Evolutionary conservation across 495 filamentous ascomycete genomes (phyloP).

Genomic region (Venustampulla echinocandica): DNA sequence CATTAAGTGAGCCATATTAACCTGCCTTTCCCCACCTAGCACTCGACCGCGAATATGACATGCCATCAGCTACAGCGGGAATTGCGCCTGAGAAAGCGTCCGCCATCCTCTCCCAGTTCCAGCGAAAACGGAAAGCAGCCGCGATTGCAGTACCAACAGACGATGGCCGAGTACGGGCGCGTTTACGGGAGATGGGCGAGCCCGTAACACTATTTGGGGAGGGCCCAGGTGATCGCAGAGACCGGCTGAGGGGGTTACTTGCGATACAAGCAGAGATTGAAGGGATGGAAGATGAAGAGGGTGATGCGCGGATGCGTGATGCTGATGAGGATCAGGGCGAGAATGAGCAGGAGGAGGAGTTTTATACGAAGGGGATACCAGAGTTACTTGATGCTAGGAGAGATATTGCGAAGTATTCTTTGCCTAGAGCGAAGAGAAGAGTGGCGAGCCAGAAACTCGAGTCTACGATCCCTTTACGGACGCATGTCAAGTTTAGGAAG

Average conservation of each 20-base stretch:
- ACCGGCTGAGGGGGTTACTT: conserved; percentile 75
- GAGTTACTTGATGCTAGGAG: conserved; percentile 70
- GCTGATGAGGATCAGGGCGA: conserved; percentile 42
- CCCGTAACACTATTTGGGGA: conserved; percentile 95
- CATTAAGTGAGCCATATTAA: conserved; percentile 4
- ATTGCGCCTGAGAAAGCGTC: conserved; percentile 83
- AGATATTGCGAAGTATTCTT: conserved; percentile 74
- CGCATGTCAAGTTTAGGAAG: conserved; percentile 85
- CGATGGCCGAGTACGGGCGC: conserved; percentile 74
- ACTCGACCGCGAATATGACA: conserved; percentile 76
- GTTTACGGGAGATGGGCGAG: conserved; percentile 75
- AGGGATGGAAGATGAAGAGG: conserved; percentile 44
- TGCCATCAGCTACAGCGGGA: conserved; percentile 62
- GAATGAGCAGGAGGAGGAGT: conserved; percentile 83
- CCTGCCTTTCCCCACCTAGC: conserved; percentile 41
- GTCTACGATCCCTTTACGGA: conserved; percentile 70
- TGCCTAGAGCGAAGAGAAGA: conserved; percentile 71
- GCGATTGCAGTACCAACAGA: conserved; percentile 93
- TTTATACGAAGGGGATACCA: conserved; percentile 75
- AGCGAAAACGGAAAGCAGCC: conserved; percentile 78
- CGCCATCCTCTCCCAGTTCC: conserved; percentile 81
- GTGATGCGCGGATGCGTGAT: conserved; percentile 56
- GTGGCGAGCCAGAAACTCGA: conserved; percentile 71
- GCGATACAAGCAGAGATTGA: conserved; percentile 59
- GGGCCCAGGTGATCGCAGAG: conserved; percentile 75